These are phyloP conservation scores for Aureobasidium subglaciale DNA, from an alignment of 2,329 filamentous ascomycete species.

Conservation along the genomic window DNA sequence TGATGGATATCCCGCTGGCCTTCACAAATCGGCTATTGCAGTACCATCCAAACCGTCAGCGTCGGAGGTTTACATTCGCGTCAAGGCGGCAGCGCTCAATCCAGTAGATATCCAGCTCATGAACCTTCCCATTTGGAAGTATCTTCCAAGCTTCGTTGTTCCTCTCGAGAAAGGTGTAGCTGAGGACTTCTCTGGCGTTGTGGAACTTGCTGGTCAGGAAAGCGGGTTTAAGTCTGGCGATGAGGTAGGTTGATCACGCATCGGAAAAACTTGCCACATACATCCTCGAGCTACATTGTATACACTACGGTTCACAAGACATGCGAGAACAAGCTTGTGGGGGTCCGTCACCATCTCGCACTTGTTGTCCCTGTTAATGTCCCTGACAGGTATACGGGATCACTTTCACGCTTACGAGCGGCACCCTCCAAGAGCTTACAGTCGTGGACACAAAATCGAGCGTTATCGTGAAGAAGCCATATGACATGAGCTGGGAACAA, in stretches of 20 bases:
- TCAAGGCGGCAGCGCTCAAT: slow-evolving; percentile 29
- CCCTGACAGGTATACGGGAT: slow-evolving; percentile 25
- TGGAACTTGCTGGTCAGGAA: slow-evolving; percentile 21
- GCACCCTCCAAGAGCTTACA: slow-evolving; percentile 25
- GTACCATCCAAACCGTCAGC: slow-evolving; percentile 20
- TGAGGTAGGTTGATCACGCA: slow-evolving; percentile 20
- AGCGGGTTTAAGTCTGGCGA: slow-evolving; percentile 25
- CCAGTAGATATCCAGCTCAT: slow-evolving; percentile 32
- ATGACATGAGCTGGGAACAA: slow-evolving; percentile 25
- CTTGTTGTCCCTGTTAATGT: too few species aligned
- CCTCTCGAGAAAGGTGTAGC: slow-evolving; percentile 24
- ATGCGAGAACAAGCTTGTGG: too few species aligned
- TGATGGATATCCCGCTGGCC: slow-evolving; percentile 26
- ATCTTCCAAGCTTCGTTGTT: slow-evolving; percentile 20
- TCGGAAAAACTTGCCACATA: not conserved
- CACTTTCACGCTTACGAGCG: slow-evolving; percentile 23
- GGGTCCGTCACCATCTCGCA: too few species aligned
- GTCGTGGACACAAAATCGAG: slow-evolving; percentile 23
- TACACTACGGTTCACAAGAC: not conserved
- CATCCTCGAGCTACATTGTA: not conserved
- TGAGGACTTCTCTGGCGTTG: slow-evolving; percentile 28
- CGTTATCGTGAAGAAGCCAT: slow-evolving; percentile 25
- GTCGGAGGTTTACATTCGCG: slow-evolving; percentile 25
- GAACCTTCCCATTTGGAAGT: slow-evolving; percentile 26
- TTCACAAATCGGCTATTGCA: slow-evolving; percentile 22